Evolutionary conservation across 257 asterid species (phyloP).

Genomic region (Solanum infundibuliforme): DNA sequence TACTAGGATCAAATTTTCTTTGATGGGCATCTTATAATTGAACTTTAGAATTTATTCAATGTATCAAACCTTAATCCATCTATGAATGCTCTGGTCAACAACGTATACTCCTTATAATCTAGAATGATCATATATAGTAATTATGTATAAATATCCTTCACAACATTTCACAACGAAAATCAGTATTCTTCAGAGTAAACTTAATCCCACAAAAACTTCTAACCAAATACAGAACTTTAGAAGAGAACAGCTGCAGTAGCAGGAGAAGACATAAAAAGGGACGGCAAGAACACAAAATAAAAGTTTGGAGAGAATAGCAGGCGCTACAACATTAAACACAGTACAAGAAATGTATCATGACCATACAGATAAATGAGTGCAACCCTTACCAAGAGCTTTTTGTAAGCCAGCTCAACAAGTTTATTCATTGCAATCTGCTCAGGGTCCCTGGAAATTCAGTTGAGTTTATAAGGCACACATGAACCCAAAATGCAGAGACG

Average conservation of each 20-base stretch:
- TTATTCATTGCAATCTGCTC: constrained; percentile 78
- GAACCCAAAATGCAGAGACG: neutral
- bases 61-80: neutral
- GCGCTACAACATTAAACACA: neutral
- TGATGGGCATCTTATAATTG: neutral
- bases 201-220: neutral
- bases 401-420: constrained; percentile 72
- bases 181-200: neutral
- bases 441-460: constrained; percentile 54
- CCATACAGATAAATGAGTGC: neutral
- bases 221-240: neutral
- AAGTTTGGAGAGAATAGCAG: neutral
- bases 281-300: neutral
- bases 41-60: neutral
- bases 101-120: neutral
- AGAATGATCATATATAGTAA: neutral
- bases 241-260: neutral
- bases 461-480: neutral
- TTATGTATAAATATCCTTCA: neutral
- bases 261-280: neutral
- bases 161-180: neutral
- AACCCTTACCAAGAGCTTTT: constrained; percentile 62
- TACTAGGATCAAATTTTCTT: neutral
- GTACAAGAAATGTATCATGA: neutral
- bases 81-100: neutral